Base-by-base conservation (phyloP, 2,329 filamentous ascomycete genomes). In the Thelonectria blattea region DNA sequence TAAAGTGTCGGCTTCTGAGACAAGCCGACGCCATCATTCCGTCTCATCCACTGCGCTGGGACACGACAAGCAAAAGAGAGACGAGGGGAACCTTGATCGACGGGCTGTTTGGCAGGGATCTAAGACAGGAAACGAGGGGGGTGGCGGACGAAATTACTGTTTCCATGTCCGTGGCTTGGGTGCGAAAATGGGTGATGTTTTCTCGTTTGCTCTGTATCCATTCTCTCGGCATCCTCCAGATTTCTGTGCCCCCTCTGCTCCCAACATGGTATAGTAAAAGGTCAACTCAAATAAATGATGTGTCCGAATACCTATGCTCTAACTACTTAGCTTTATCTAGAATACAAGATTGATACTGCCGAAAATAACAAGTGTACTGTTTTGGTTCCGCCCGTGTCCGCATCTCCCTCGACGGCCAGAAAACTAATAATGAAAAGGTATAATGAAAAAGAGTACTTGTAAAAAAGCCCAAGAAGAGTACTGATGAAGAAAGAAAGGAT, bases 281-380 rank as follows among this genome's bases (percentile, higher is more conserved):
- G 27, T 24, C 42, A 30, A 30, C 20, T 50, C 42, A n/a, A n/a
- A n/a, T 6, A 51, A 15, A 45, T 14, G 20, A 22, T 45, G 42
- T 24, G n/a, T 50, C 42, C 20, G 27, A 30, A 30, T 30, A 7
- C 5, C 27, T 30, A 30, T 30, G 8, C 27, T 7, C 27, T 49
- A 54, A 53, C 37, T 24, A 24, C 3, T 3, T 24, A 24, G 22
- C 22, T 24, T 51, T 50, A 45, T 48, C 53, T 63, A 65, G 51
- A 65, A 60, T 62, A 65, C 60, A 65, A 58, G 48, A 42, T 59
- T 48, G 41, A 53, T 62, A 62, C 52, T 56, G 39, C 43, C 55
- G 57, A 65, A 47, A 56, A 30, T 34, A 46, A 32, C 27, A 54
- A 46, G 18, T 55, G 41, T 52, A 39, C 17, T 22, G 12, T 51